These are phyloP conservation scores for Scedosporium apiospermum DNA, from an alignment of 2,329 filamentous ascomycete genomes.

Conservation along the genomic window DNA sequence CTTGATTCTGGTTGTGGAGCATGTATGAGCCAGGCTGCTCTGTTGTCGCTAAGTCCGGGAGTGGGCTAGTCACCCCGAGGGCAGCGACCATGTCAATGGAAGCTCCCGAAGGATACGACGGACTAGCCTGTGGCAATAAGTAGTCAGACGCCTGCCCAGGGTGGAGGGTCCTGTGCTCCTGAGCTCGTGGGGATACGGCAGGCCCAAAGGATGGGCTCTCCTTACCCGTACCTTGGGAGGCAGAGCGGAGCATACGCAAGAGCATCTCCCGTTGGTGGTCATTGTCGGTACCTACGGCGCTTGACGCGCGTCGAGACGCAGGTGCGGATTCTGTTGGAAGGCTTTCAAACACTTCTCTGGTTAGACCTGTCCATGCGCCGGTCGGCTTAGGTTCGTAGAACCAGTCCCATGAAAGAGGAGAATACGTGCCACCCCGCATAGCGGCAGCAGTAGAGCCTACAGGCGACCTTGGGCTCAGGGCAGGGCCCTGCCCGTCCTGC, in stretches of 20 bases:
- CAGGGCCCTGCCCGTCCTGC: not conserved
- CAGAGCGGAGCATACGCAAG: conserved; percentile 5
- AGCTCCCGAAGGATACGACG: not conserved
- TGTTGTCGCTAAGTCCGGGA: not conserved
- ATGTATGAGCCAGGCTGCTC: not conserved
- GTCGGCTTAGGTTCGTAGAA: conserved; percentile 28
- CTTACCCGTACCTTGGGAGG: not conserved
- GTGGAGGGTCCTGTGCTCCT: not conserved
- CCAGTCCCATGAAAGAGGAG: conserved; percentile 41
- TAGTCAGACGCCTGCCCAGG: not conserved
- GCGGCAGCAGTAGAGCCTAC: not conserved
- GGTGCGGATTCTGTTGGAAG: not conserved
- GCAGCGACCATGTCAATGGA: not conserved
- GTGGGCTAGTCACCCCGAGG: not conserved
- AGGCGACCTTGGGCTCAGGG: not conserved
- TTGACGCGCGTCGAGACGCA: not conserved
- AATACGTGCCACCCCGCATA: conserved; percentile 16
- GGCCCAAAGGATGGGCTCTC: not conserved
- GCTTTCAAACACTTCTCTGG: conserved; percentile 1
- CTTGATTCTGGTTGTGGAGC: conserved; percentile 1
- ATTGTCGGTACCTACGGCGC: not conserved
- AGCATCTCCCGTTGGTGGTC: conserved; percentile 4
- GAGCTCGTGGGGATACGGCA: not conserved
- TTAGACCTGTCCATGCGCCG: not conserved
- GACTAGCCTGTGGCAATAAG: not conserved